phyloP scores from a whole-genome alignment of 257 asterid genomes.

The Fraxinus quadrangulata region DNA sequence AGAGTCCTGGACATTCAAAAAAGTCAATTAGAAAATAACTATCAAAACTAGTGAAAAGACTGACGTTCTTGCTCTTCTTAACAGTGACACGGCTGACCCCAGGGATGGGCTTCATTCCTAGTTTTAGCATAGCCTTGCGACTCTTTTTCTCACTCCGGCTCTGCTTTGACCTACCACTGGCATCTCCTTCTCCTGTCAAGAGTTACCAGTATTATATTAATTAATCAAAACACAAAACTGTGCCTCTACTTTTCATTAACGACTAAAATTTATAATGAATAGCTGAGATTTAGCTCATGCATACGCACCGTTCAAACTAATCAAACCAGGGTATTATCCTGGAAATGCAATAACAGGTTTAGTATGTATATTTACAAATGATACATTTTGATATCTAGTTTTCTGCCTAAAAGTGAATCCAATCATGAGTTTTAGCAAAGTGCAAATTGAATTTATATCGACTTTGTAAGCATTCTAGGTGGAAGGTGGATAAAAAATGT shows the following conservation, averaged over 20 bases:
- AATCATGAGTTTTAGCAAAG: not conserved
- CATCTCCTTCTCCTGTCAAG: slow-evolving; percentile 52
- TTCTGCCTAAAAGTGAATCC: not conserved
- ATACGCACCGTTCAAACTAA: not conserved
- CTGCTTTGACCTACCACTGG: slow-evolving; percentile 62
- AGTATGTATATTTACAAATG: not conserved
- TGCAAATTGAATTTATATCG: not conserved
- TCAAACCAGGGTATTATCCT: not conserved
- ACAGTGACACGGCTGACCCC: slow-evolving; percentile 72
- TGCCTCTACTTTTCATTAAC: not conserved
- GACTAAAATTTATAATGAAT: not conserved
- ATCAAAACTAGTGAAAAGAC: slow-evolving; percentile 15
- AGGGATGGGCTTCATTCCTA: slow-evolving; percentile 68
- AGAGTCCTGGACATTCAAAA: not conserved
- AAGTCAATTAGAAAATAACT: not conserved
- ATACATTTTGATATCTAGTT: not conserved
- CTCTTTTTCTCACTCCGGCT: slow-evolving; percentile 74
- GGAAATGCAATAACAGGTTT: not conserved
- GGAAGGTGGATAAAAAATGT: not conserved
- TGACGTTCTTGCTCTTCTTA: slow-evolving; percentile 68
- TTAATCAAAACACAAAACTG: not conserved
- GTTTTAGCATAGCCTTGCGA: slow-evolving; percentile 70
- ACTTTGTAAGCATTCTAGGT: not conserved
- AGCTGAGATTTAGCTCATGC: not conserved
- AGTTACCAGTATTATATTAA: not conserved